Percentiles rank a stretch among this genome's conserved stretches.
phyloP scores from a whole-genome alignment of 2,329 filamentous ascomycete species.

The Fusarium sublunatum region DNA sequence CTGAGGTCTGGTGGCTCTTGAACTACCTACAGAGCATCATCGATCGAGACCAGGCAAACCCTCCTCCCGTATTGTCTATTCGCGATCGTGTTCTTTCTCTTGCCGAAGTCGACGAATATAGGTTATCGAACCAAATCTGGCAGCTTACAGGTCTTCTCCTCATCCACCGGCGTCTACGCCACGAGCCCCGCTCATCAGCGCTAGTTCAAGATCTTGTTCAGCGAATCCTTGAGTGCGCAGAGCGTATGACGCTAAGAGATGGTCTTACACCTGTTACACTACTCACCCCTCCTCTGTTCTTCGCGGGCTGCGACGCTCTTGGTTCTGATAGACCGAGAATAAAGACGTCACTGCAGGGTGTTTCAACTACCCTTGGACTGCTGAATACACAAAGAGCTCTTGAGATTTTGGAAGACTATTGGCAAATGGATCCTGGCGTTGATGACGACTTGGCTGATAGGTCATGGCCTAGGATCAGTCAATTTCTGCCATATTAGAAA shows the following conservation, averaged over 20 bases:
- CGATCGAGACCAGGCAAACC: conserved; percentile 16
- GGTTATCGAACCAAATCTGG: conserved; percentile 35
- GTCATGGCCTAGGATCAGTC: conserved; percentile 22
- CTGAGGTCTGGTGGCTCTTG: conserved; percentile 24
- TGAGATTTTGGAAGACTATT: conserved; percentile 30
- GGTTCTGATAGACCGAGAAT: conserved; percentile 22
- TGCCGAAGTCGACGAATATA: conserved; percentile 28
- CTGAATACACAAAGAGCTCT: conserved; percentile 30
- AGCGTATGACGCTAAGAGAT: conserved; percentile 28
- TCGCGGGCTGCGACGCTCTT: conserved; percentile 31
- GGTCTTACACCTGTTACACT: conserved; percentile 31
- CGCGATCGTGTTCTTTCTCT: conserved; percentile 14
- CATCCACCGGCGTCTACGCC: conserved; percentile 29
- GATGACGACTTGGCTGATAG: conserved; percentile 27
- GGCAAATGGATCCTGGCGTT: conserved; percentile 19
- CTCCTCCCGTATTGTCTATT: conserved; percentile 31
- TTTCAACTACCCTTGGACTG: conserved; percentile 22
- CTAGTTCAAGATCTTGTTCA: conserved; percentile 22
- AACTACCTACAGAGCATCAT: conserved; percentile 27
- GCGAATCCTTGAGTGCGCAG: conserved; percentile 12
- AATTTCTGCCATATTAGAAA: conserved; percentile 29
- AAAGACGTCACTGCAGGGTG: conserved; percentile 24
- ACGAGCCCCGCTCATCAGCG: conserved; percentile 14
- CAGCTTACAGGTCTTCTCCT: conserved; percentile 29
- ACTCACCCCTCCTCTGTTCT: conserved; percentile 29